A percentile compares a stretch with the other conserved stretches of the same genome.
phyloP scores from a whole-genome alignment of 2,329 filamentous ascomycete genomes.

The Aspergillus brunneoviolaceus region DNA sequence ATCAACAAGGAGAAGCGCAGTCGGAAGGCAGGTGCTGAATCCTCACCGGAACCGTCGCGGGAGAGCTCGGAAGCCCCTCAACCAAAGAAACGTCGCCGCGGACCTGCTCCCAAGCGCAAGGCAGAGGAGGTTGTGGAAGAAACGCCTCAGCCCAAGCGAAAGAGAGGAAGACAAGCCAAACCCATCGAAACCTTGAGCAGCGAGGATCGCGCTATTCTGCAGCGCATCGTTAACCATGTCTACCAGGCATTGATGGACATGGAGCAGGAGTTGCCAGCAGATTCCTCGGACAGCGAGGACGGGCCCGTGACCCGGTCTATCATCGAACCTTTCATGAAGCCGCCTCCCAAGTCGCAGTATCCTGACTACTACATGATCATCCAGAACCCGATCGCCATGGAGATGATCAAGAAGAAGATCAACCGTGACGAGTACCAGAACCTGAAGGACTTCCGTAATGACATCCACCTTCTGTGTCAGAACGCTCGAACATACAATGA shows the following conservation, averaged over 20 bases:
- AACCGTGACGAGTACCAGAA: conserved; percentile 91
- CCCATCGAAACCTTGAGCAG: conserved; percentile 64
- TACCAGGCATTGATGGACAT: conserved; percentile 80
- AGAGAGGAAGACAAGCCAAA: conserved; percentile 71
- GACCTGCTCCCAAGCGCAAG: conserved; percentile 80
- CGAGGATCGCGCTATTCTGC: conserved; percentile 72
- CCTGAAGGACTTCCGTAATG: conserved; percentile 75
- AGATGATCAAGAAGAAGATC: conserved; percentile 90
- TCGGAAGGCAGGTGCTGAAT: conserved; percentile 53
- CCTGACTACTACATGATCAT: conserved; percentile 96
- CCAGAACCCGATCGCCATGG: conserved; percentile 90
- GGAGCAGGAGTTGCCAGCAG: conserved; percentile 66
- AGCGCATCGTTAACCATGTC: conserved; percentile 73
- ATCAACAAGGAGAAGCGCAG: conserved; percentile 69
- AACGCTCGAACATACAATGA: conserved; percentile 98
- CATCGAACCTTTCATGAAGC: conserved; percentile 89
- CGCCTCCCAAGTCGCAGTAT: conserved; percentile 85
- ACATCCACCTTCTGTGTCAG: conserved; percentile 79
- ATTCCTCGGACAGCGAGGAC: conserved; percentile 54
- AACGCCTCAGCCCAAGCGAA: conserved; percentile 73
- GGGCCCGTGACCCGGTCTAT: conserved; percentile 69
- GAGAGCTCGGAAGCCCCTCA: conserved; percentile 81
- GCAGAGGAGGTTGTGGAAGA: conserved; percentile 74
- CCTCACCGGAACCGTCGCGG: conserved; percentile 74
- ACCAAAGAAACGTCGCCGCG: conserved; percentile 77